These are phyloP conservation scores for Begonia loranthoides DNA, from an alignment of 306 rosid genomes.

Conservation along the genomic window DNA sequence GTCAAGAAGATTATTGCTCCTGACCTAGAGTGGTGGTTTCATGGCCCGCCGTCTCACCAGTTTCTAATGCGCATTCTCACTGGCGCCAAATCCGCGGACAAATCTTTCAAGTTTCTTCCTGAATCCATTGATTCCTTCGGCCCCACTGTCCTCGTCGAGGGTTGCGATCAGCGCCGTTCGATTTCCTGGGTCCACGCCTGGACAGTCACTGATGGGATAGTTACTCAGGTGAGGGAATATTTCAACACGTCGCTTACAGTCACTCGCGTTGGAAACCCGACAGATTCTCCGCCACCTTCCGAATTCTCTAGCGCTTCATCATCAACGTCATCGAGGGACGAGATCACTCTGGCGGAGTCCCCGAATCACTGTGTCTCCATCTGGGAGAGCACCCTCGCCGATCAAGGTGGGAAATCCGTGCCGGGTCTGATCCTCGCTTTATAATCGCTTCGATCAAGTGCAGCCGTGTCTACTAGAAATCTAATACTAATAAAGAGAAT, in stretches of 20 bases:
- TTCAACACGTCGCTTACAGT: constrained; percentile 89
- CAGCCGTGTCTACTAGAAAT: constrained; percentile 3
- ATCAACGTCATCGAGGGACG: constrained; percentile 15
- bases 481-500: constrained; percentile 13
- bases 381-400: constrained; percentile 79
- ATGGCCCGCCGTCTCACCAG: constrained; percentile 87
- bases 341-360: constrained; percentile 21
- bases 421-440: constrained; percentile 90
- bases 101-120: constrained; percentile 37
- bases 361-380: constrained; percentile 49
- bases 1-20: constrained; percentile 56
- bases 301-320: background rate
- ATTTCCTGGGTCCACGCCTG: constrained; percentile 90
- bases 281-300: constrained; percentile 9
- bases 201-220: constrained; percentile 75
- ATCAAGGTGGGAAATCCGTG: constrained; percentile 61
- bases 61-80: constrained; percentile 76
- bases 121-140: constrained; percentile 51
- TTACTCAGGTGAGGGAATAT: constrained; percentile 79
- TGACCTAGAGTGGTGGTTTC: constrained; percentile 99
- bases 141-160: constrained; percentile 61
- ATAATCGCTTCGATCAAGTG: constrained; percentile 19
- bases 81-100: constrained; percentile 28
- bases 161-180: constrained; percentile 41
- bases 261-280: constrained; percentile 31